Percentiles rank a stretch among this genome's conserved stretches.
Conservation (phyloP, 106 monocot species). For the Acorus gramineus region DNA sequence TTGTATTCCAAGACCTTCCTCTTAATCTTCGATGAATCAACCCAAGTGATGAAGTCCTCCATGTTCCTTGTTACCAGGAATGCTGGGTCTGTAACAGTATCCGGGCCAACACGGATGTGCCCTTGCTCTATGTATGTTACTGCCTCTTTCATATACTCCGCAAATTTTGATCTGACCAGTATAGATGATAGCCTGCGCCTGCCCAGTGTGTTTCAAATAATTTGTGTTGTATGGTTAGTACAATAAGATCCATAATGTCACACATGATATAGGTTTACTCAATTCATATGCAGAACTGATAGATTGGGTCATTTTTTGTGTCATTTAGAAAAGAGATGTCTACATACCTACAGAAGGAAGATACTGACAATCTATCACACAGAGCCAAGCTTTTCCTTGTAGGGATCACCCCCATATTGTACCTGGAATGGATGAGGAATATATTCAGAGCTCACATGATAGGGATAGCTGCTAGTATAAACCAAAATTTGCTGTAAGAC, state of each 20-base stretch:
- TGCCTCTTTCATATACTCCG: slow-evolving; percentile 74
- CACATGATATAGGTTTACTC: too few species aligned
- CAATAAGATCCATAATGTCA: too few species aligned
- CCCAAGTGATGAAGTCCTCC: slow-evolving; percentile 93
- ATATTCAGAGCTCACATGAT: slow-evolving; percentile 3
- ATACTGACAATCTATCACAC: slow-evolving; percentile 72
- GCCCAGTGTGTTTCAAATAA: background rate
- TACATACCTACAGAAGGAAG: slow-evolving; percentile 78
- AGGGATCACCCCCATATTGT: slow-evolving; percentile 87
- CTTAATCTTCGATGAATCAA: slow-evolving; percentile 94
- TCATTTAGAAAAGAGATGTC: background rate
- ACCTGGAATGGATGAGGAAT: slow-evolving; percentile 28
- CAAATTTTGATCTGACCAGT: slow-evolving; percentile 51
- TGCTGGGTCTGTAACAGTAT: slow-evolving; percentile 68
- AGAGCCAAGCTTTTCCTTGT: slow-evolving; percentile 70
- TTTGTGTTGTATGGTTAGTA: background rate
- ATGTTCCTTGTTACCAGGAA: slow-evolving; percentile 78
- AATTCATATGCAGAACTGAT: background rate
- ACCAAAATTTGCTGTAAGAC: background rate
- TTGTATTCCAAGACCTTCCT: slow-evolving; percentile 70
- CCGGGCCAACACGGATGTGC: slow-evolving; percentile 83
- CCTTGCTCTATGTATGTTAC: slow-evolving; percentile 88
- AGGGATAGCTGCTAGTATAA: background rate
- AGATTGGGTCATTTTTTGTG: background rate
- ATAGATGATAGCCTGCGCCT: slow-evolving; percentile 59